These are phyloP conservation scores for Cryptomeria japonica DNA, from an alignment of 75 land plant genomes.

Conservation along the genomic window DNA sequence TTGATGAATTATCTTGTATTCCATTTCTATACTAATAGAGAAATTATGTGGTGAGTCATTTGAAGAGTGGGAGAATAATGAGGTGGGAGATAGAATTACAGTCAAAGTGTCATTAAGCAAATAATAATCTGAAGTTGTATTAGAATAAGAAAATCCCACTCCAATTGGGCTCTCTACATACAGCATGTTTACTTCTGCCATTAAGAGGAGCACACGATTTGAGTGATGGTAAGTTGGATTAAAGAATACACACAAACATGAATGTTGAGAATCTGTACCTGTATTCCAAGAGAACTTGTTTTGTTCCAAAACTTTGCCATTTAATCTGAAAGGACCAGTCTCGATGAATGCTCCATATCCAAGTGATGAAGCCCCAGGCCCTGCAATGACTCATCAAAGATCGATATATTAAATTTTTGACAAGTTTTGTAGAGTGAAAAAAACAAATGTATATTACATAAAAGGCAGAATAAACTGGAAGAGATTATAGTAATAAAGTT, in stretches of 20 bases:
- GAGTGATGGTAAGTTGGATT: too few relatives aligned
- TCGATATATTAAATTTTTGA: too few relatives aligned
- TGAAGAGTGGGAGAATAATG: too few relatives aligned
- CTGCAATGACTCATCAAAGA: conserved; percentile 19
- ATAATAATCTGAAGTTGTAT: neutral
- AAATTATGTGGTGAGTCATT: too few relatives aligned
- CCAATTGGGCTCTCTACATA: neutral
- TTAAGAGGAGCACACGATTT: neutral
- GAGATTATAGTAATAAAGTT: too few relatives aligned
- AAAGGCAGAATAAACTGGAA: too few relatives aligned
- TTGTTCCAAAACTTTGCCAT: conserved; percentile 13
- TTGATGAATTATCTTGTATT: too few relatives aligned
- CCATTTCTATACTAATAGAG: too few relatives aligned
- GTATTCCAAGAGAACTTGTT: conserved; percentile 47
- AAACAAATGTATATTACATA: too few relatives aligned
- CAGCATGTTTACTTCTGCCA: neutral
- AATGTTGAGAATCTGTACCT: conserved; percentile 5
- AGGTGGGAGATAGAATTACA: neutral
- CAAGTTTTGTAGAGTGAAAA: too few relatives aligned
- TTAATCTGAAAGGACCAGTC: conserved; percentile 42
- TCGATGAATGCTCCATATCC: conserved; percentile 56
- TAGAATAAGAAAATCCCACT: conserved; percentile 2
- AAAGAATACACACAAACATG: neutral
- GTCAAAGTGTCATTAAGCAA: neutral
- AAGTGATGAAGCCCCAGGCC: conserved; percentile 65